Evolutionary conservation across 169 alveolate genomes (phyloP), one percentile per base, ranked within the genome.

Genomic region (Plasmodium vinckei): DNA sequence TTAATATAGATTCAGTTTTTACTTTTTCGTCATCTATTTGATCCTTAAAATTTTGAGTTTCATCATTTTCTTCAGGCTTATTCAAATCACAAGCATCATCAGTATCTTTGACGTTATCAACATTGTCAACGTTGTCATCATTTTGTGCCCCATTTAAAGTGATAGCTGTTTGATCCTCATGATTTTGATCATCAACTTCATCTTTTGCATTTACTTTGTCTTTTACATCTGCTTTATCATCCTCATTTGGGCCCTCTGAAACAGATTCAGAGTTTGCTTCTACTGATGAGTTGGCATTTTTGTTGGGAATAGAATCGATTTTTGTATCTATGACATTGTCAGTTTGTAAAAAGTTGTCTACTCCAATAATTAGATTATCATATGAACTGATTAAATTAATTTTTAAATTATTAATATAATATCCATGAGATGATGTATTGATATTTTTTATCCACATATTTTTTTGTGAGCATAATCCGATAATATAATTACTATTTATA

Each of bases 381-480:
- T 79, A 79, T 56, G 89, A 79, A 10, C 82, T 53, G 1, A 65
- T 33, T 0, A 79, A 39, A 25, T 67, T 47, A 3, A 79, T 67
- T 79, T 67, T 49, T 15, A 79, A 33, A 79, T 79, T 79, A n/a
- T 79, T 79, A 3, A 79, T 67, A 59, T 79, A 79, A 47, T 65
- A 79, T 0, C 89, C 89, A 51, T 79, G 89, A 25, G 89, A 49
- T 2, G 27, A n/a, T 5, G 44, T 47, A 49, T 79, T 51, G 44
- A 79, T 67, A 19, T 67, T 64, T 79, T 79, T 79, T n/a, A 79
- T 71, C 89, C 89, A 79, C 7, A 79, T 65, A 19, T 79, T 79
- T 54, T 53, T 79, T 59, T 79, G 33, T 2, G 23, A 60, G 46
- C 82, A 79, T 54, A 79, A 39, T 33, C 84, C 89, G 2, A 79